Evolutionary conservation across 2,329 filamentous ascomycete species (phyloP), one percentile per base, ranked within the genome.

Genomic region (Rosellinia necatrix): DNA sequence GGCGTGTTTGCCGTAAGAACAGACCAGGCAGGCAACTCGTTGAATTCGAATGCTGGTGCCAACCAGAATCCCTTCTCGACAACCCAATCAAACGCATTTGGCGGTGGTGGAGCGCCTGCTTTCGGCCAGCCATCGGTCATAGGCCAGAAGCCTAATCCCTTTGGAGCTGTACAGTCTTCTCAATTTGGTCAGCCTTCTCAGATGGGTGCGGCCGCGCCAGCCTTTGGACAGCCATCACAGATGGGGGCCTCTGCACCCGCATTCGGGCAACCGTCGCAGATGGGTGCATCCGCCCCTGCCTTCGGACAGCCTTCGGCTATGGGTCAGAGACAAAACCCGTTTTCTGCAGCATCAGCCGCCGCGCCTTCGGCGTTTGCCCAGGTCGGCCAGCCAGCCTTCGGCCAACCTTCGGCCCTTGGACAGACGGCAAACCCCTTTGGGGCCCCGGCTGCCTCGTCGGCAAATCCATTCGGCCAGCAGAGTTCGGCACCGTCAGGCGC

Each of bases 1-100:
- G 77, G 78, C 41, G 70, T 74, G 43, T 83, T 82, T 58, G 67
- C 60, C 57, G 69, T 27, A 63, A 63, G 60, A 38, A 56, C 61
- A 4, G 63, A 63, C 42, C 65, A 64, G 24, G 34, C 52, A 8
- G 53, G 64, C 12, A 70, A 70, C 30, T 64, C 68, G 19, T 59
- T 68, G 9, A 30, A 61, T 62, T 29, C 68, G 50, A 62, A 66
- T 51, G 13, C 68, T 66, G 53, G 56, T 58, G 61, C 65, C 61
- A 80, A 58, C 25, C 61, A 63, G 58, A 68, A 73, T 65, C 71
- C 81, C 1, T 83, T 84, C 63, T 65, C 64, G 2, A 58, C 64
- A 13, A 56, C 66, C 4, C 66, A 66, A 22, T n/a, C 65, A 19
- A 69, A 73, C 32, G 69, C 73, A 2, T 70, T 70, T 24, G 55